Evolutionary conservation across 2,329 filamentous ascomycete genomes (phyloP), one percentile per base, ranked within the genome.

Genomic region (Xylariaceae sp.): DNA sequence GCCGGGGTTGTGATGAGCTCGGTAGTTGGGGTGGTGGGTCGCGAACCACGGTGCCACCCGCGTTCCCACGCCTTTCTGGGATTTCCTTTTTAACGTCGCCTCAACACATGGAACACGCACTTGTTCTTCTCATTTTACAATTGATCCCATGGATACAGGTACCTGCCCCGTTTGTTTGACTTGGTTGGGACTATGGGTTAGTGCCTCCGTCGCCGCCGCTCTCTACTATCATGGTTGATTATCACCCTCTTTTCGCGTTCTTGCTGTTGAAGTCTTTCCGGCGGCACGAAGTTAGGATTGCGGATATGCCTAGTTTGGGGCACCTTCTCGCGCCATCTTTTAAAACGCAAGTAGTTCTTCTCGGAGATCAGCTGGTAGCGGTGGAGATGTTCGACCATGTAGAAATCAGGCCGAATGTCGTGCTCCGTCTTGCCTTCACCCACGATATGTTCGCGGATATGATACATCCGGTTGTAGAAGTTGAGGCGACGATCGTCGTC

Each of bases 321-420:
- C 23, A 60, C 14, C 57, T 49, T n/a, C 29, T 67, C 67, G 7
- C 23, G 5, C 20, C 44, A 63, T 41, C 26, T 47, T 40, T 20
- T 54, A 2, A 37, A 50, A 0, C 2, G 0, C 2, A 49, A 12
- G 37, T 64, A 68, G 1, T 7, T 7, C 0, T 29, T 1, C 0
- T 61, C 45, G 0, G 54, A 1, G 21, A 71, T 60, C 14, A 70
- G 20, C 0, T 19, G 2, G 14, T 54, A 2, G 0, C 40, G 7
- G 9, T 37, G 14, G 18, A 71, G 79, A 68, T 95, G 90, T 71
- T 96, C 91, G 1, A 91, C 91, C 40, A 92, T 86, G 71, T 97
- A 91, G 9, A 92, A 93, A 62, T 99, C 93, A 3, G 92, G 88
- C 42, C 95, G 86, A 73, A 97, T 98, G 71, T 73, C 18, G 0